phyloP scores from a whole-genome alignment of 2,329 filamentous ascomycete species.

The Aureobasidium sp. region DNA sequence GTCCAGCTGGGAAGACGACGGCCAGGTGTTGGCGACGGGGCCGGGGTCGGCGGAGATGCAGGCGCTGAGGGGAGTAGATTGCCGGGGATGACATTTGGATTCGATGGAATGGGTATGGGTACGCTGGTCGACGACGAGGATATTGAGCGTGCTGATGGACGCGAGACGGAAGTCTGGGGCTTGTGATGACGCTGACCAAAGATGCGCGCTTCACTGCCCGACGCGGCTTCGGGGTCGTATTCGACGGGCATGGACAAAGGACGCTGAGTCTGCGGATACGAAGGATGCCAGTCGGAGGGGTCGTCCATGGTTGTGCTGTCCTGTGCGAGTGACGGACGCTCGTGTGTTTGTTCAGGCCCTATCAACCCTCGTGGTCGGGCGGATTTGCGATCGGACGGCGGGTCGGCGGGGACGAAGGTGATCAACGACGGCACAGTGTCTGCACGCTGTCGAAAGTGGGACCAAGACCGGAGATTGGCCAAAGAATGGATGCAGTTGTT shows the following conservation, averaged over 20 bases:
- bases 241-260: conserved; percentile 18
- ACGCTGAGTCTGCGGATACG: conserved; percentile 17
- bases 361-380: conserved; percentile 8
- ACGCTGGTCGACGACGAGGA: conserved; percentile 33
- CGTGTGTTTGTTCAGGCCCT: neutral
- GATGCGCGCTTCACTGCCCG: conserved; percentile 10
- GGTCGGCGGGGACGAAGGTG: neutral
- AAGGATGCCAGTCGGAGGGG: conserved; percentile 16
- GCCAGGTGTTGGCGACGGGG: conserved; percentile 58
- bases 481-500: neutral
- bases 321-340: neutral
- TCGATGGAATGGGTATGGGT: conserved; percentile 36
- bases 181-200: conserved; percentile 11
- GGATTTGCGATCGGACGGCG: conserved; percentile 1
- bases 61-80: conserved; percentile 59
- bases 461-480: neutral
- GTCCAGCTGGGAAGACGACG: conserved; percentile 66
- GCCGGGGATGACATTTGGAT: conserved; percentile 46
- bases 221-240: conserved; percentile 14
- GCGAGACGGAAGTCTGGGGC: conserved; percentile 1
- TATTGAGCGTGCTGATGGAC: conserved; percentile 16
- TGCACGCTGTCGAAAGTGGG: neutral
- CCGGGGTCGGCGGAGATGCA: conserved; percentile 60
- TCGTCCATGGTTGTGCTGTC: conserved; percentile 16
- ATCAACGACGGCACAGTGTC: neutral